Base-by-base conservation (phyloP, 345 rosid species). In the Carallia brachiata region DNA sequence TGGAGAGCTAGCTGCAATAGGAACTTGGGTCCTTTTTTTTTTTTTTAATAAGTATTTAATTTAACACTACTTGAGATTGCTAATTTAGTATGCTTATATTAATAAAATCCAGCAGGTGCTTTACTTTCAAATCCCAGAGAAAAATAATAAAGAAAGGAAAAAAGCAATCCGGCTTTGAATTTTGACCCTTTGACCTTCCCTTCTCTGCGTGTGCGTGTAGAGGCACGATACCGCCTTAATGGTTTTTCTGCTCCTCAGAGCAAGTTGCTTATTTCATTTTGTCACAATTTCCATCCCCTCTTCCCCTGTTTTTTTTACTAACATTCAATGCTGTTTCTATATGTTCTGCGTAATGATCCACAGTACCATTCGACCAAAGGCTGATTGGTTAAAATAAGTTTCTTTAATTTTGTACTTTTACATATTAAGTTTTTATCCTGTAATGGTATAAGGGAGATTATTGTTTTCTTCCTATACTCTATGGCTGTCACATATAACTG, bases 141-240 rank as follows among this genome's bases (percentile, higher is more conserved):
- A 44, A 4, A 44, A 13, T 10, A 15, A 12, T 13, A 37, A 10
- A 3, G 50, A 16, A 44, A 44, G 50, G 2, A 44, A 44, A 44
- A 12, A 1, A 44, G 17, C 50, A 2, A 44, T 44, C 4, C 50
- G 72, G 71, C 66, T 74, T 70, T 68, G 68, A 82, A 73, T 62
- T 80, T 83, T 82, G 85, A 82, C 81, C 30, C 59, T 77, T 76
- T 85, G 84, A 82, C 88, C 76, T 82, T 76, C 15, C 48, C 28
- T 7, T 39, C 27, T 56, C 61, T 70, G 4, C 34, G 34, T 28
- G 17, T 58, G 28, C 66, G 69, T 39, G 27, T 63, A 64, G 17
- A 13, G 12, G 16, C 50, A 44, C 50, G 52, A 52, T 69, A 70
- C 66, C 61, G 61, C 39, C 62, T 67, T 56, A 73, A 66, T 63